Conservation (phyloP, 2,329 filamentous ascomycete genomes). For the Fusarium austroafricanum region DNA sequence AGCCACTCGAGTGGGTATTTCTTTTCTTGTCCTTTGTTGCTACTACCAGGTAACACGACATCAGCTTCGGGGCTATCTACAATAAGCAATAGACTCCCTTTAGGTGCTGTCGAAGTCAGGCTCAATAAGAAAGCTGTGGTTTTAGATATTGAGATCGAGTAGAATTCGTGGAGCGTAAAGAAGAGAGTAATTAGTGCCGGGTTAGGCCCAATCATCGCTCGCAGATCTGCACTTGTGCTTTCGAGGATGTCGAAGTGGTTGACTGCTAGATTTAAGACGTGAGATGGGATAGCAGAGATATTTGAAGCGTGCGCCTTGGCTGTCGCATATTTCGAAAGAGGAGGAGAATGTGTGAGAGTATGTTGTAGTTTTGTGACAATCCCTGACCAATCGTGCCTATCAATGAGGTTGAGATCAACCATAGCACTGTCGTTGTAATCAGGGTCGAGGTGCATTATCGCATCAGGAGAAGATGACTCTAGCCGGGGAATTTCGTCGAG, state of each 20-base stretch:
- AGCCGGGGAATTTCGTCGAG: neutral
- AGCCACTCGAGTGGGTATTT: constrained; percentile 15
- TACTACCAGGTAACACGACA: neutral
- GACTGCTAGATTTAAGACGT: neutral
- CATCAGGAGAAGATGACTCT: neutral
- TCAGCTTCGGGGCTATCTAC: constrained; percentile 4
- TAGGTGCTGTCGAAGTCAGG: neutral
- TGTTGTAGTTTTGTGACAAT: constrained; percentile 6
- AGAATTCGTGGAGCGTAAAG: constrained; percentile 13
- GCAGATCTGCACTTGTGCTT: neutral
- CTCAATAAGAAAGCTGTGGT: constrained; percentile 5
- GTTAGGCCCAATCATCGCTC: neutral
- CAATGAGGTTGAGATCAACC: constrained; percentile 6
- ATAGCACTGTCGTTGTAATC: neutral
- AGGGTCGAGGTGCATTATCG: neutral
- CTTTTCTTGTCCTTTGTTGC: neutral
- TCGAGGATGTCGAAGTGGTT: neutral
- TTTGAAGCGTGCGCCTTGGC: constrained; percentile 16
- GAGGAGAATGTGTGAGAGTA: constrained; percentile 4
- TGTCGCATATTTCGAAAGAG: constrained; percentile 18
- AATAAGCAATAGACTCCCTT: constrained; percentile 5
- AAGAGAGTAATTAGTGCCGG: constrained; percentile 2
- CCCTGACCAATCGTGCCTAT: neutral
- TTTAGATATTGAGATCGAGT: constrained; percentile 9
- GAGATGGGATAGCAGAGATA: neutral